Base-by-base conservation (phyloP, 176 grass and related monocot genomes). In the Alopecurus myosuroides region DNA sequence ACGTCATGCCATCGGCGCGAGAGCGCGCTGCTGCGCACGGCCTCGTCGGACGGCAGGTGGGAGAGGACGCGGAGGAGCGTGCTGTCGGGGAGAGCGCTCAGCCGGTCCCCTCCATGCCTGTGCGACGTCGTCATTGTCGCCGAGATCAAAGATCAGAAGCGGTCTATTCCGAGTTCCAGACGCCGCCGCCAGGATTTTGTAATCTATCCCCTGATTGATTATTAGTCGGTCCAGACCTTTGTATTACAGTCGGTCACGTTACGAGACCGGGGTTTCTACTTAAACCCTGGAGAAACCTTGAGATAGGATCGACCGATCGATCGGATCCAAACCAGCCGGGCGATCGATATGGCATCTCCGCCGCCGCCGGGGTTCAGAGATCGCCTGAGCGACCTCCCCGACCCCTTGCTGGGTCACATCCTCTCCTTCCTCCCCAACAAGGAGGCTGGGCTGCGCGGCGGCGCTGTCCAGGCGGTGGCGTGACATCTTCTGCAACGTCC, bases 341-440 rank as follows among this genome's bases (percentile, higher is more conserved):
- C 39, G 39, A 15, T 45, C 69, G n/a, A 9, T 15, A 72, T 72
- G 69, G 40, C n/a, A 0, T 72, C 40, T 22, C 44, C 61, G 62
- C 37, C 29, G 44, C 5, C 72, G 18, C 17, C 73, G 19, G 35
- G 34, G 65, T 7, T 14, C 26, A 50, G 26, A 19, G 72, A 75
- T 46, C 72, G 46, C 17, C 72, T 75, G 28, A 75, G 72, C 72
- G 45, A 75, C 1, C 72, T 75, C 29, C 28, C 72, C 3, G 72
- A 75, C 29, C 5, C 3, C 72, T 9, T 75, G 25, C 45, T 51
- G 3, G 72, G 72, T 18, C 3, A 52, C 72, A 20, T 76, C 73
- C 46, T 76, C 73, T 76, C 73, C 46, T 76, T 52, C 73, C 73
- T 76, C 18, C 73, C 73, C 2, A 76, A 5, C 73, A 76, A 76